phyloP scores from a whole-genome alignment of 257 asterid species.

The Solanum pinnatisectum region DNA sequence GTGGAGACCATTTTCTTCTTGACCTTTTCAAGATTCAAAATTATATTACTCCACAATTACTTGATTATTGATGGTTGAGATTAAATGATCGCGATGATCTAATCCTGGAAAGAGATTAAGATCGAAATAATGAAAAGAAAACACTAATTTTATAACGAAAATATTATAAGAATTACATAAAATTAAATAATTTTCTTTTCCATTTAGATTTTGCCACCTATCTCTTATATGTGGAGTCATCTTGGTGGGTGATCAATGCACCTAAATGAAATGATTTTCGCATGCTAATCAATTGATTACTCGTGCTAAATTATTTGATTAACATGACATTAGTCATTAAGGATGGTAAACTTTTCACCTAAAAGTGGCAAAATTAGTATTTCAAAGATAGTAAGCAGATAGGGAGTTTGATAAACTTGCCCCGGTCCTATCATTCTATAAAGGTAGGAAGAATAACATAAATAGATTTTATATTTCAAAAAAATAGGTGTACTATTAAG shows the following conservation, averaged over 20 bases:
- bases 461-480: too few species aligned
- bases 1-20: slow-evolving; percentile 26
- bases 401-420: neutral
- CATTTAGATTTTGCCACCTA: neutral
- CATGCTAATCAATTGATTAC: neutral
- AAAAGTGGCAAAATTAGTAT: too few species aligned
- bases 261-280: slow-evolving; percentile 7
- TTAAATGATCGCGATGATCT: neutral
- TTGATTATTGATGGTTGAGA: neutral
- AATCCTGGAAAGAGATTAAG: neutral
- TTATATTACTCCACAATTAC: neutral
- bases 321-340: neutral
- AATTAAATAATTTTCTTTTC: neutral
- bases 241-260: slow-evolving; percentile 8
- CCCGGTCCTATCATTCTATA: too few species aligned
- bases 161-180: neutral
- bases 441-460: too few species aligned
- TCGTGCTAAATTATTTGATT: neutral
- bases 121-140: neutral
- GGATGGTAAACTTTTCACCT: neutral
- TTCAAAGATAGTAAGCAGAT: too few species aligned
- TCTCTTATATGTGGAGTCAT: slow-evolving; percentile 2
- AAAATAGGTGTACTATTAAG: accelerated
- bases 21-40: slow-evolving; percentile 8
- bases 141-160: neutral